A percentile compares a stretch with the other conserved stretches of the same genome.
phyloP scores from a whole-genome alignment of 1,139 yeast species.

The Yamadazyma atlantica region DNA sequence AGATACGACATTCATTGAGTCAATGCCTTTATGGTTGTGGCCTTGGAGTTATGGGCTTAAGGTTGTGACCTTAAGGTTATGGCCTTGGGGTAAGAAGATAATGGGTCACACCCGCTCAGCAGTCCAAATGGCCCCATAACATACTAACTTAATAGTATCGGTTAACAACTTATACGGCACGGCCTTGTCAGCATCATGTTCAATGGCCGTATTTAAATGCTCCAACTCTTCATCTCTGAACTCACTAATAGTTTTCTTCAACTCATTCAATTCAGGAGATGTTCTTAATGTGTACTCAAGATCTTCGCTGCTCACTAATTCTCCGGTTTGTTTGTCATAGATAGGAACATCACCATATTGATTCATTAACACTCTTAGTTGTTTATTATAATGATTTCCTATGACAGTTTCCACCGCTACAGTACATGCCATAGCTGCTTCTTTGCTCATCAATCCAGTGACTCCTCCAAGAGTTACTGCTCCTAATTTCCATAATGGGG shows the following conservation, averaged over 20 bases:
- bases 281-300: constrained; percentile 24
- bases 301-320: constrained; percentile 21
- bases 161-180: constrained; percentile 88
- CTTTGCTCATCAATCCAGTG: constrained; percentile 85
- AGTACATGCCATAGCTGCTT: constrained; percentile 99
- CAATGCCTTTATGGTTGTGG: too few species aligned
- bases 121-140: constrained; percentile 85
- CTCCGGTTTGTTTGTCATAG: constrained; percentile 44
- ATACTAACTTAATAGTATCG: constrained; percentile 79
- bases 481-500: constrained; percentile 92
- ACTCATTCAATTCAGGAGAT: constrained; percentile 55
- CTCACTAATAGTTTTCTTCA: constrained; percentile 64
- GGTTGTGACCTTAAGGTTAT: too few species aligned
- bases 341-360: constrained; percentile 49
- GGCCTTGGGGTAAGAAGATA: too few species aligned
- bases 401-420: constrained; percentile 98
- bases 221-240: constrained; percentile 96
- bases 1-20: too few species aligned
- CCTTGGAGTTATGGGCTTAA: too few species aligned
- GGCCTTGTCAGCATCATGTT: constrained; percentile 89
- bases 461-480: constrained; percentile 85
- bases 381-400: constrained; percentile 94
- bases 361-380: constrained; percentile 70
- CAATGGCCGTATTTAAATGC: constrained; percentile 91
- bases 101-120: constrained; percentile 53